phyloP scores from a whole-genome alignment of 1,139 yeast genomes.

The Taphrina wiesneri region DNA sequence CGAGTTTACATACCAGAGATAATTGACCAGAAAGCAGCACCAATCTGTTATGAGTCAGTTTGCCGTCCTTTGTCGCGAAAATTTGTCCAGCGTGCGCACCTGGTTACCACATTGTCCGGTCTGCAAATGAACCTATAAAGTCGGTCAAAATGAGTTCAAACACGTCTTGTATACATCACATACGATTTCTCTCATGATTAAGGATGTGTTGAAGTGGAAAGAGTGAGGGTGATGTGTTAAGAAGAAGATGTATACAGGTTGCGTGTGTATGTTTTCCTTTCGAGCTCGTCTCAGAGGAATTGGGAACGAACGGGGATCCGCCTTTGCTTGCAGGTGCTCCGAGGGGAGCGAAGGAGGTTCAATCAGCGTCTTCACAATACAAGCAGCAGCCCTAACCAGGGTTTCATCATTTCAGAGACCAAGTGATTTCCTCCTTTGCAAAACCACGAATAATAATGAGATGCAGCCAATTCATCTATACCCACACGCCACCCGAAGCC shows the following conservation, averaged over 20 bases:
- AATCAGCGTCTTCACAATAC: neutral
- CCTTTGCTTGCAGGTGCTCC: neutral
- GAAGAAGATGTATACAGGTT: neutral
- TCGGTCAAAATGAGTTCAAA: neutral
- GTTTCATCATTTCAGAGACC: neutral
- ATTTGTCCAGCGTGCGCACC: slow-evolving; percentile 47
- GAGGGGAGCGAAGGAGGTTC: slow-evolving; percentile 7
- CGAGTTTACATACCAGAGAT: neutral
- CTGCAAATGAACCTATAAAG: slow-evolving; percentile 69
- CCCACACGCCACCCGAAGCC: neutral
- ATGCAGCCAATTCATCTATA: neutral
- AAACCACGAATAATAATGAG: neutral
- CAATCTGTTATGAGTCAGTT: slow-evolving; percentile 43
- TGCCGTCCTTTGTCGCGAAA: neutral
- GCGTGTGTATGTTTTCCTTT: slow-evolving; percentile 9
- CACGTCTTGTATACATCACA: neutral
- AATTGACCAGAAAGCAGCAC: slow-evolving; percentile 79
- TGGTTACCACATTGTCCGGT: slow-evolving; percentile 99
- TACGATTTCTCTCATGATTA: slow-evolving; percentile 33
- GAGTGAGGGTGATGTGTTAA: slow-evolving; percentile 13
- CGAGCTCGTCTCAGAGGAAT: slow-evolving; percentile 4
- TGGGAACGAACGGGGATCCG: slow-evolving; percentile 2
- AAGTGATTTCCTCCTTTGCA: too few species aligned
- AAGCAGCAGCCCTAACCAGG: neutral
- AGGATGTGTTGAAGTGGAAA: slow-evolving; percentile 15